Conservation (phyloP, 805 yeast genomes). For the Nakazawaea ernobii region DNA sequence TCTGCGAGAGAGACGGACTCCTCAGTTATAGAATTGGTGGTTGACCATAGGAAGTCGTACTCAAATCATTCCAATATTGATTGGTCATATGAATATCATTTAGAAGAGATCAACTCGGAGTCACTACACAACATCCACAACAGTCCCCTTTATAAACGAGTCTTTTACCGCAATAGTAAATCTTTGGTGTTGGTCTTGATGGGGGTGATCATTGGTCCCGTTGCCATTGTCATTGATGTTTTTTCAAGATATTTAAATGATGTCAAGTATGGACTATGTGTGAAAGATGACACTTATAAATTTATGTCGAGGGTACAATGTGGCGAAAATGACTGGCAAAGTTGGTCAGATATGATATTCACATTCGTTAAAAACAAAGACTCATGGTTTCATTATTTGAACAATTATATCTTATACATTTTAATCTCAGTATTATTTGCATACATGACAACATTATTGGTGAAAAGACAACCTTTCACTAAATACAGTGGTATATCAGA, state of each 20-base stretch:
- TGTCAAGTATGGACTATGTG: conserved; percentile 47
- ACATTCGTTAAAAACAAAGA: conserved; percentile 19
- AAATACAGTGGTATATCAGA: conserved; percentile 69
- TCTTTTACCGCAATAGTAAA: conserved; percentile 24
- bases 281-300: conserved; percentile 15
- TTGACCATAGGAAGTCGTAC: conserved; percentile 11
- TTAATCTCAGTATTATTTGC: conserved; percentile 34
- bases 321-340: conserved; percentile 19
- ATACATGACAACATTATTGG: conserved; percentile 27
- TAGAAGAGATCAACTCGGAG: conserved; percentile 17
- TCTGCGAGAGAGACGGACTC: neutral
- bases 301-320: conserved; percentile 27
- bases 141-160: conserved; percentile 11
- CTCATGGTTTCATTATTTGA: conserved; percentile 15
- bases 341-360: conserved; percentile 28
- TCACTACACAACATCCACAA: conserved; percentile 4
- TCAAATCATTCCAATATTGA: conserved; percentile 21
- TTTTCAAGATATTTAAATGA: conserved; percentile 46
- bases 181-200: conserved; percentile 45
- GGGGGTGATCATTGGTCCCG: conserved; percentile 41
- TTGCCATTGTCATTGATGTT: conserved; percentile 45
- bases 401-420: conserved; percentile 31
- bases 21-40: neutral
- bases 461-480: conserved; percentile 30
- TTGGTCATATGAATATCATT: conserved; percentile 27